Conservation (phyloP, 306 rosid genomes). For the Astragalus glycyphyllos region DNA sequence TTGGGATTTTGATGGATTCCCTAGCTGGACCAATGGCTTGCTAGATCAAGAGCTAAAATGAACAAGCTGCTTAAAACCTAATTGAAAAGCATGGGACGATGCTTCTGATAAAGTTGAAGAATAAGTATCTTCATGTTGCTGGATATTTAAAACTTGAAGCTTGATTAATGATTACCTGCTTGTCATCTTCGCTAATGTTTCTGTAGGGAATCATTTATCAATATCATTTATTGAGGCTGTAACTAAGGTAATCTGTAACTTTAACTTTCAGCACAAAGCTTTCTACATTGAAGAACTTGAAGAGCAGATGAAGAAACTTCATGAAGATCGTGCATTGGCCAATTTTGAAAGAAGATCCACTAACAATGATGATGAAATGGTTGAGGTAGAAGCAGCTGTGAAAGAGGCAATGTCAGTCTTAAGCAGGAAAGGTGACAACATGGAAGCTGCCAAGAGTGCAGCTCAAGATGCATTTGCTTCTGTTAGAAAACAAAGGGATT, state of each 20-base stretch:
- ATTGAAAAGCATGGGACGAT: background rate
- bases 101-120: constrained; percentile 28
- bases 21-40: background rate
- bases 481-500: constrained; percentile 69
- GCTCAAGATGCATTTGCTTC: constrained; percentile 81
- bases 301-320: constrained; percentile 85
- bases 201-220: constrained; percentile 6
- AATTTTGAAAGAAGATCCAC: constrained; percentile 73
- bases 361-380: constrained; percentile 79
- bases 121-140: background rate
- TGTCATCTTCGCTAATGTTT: constrained; percentile 28
- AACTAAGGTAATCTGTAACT: constrained; percentile 34
- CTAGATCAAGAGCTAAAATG: constrained; percentile 7
- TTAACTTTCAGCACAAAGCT: constrained; percentile 79
- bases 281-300: constrained; percentile 93
- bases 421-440: constrained; percentile 67
- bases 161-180: constrained; percentile 14
- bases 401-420: constrained; percentile 77
- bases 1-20: background rate
- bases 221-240: constrained; percentile 27
- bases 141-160: constrained; percentile 30
- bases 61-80: constrained; percentile 14
- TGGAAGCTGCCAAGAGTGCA: constrained; percentile 81
- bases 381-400: constrained; percentile 85
- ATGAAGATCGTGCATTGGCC: constrained; percentile 79